phyloP scores from a whole-genome alignment of 2,329 filamentous ascomycete genomes.

The Fusarium marasasianum region DNA sequence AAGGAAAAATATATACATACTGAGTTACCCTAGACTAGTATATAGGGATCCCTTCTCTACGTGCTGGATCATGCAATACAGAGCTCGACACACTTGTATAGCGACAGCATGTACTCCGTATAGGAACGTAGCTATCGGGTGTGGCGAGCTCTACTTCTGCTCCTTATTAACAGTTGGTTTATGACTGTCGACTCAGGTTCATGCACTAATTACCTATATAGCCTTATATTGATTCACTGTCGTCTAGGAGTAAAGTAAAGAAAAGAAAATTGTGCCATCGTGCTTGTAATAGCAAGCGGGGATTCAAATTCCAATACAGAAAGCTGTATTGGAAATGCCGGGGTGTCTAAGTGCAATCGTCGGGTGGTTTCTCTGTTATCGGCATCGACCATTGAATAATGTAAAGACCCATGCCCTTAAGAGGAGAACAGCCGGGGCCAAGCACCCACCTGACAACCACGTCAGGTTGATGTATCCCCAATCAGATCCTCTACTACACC shows the following conservation, averaged over 20 bases:
- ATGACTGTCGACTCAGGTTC: background rate
- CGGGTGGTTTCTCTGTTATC: background rate
- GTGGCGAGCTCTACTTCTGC: background rate
- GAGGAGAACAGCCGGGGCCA: background rate
- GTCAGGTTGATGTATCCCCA: conserved; percentile 12
- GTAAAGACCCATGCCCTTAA: conserved; percentile 15
- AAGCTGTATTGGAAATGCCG: background rate
- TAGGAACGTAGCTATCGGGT: background rate
- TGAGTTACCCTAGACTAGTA: background rate
- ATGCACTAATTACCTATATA: too few species aligned
- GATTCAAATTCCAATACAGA: background rate
- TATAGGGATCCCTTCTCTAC: background rate
- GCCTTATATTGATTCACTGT: background rate
- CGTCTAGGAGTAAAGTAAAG: too few species aligned
- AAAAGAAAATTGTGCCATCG: background rate
- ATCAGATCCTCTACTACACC: conserved; percentile 1
- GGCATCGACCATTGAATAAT: conserved; percentile 2
- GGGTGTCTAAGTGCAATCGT: background rate
- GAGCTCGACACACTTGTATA: background rate
- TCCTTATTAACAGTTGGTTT: background rate
- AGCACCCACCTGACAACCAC: conserved; percentile 11
- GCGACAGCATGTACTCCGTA: background rate
- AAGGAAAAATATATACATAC: background rate
- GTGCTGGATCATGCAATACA: background rate
- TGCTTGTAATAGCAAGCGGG: background rate